A percentile compares a stretch with the other conserved stretches of the same genome.
These are phyloP conservation scores for Podosphaera aphanis DNA, from an alignment of 2,329 filamentous ascomycete genomes.

Conservation along the genomic window DNA sequence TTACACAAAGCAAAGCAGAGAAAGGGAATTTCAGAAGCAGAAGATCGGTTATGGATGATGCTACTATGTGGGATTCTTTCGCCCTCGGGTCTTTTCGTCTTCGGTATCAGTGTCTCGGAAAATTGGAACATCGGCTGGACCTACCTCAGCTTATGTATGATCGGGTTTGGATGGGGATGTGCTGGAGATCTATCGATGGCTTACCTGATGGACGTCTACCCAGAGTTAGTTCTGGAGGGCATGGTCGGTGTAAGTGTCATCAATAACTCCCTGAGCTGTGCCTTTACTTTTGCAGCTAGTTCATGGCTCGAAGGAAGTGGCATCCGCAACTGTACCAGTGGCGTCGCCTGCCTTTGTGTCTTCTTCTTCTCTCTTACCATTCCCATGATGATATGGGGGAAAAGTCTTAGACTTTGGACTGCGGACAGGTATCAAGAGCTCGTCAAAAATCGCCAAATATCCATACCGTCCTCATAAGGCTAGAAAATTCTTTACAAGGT, in stretches of 20 bases:
- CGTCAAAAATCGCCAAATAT: slow-evolving; percentile 23
- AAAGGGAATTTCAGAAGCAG: slow-evolving; percentile 18
- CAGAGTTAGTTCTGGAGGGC: slow-evolving; percentile 31
- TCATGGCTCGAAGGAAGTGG: slow-evolving; percentile 25
- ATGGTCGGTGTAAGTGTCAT: slow-evolving; percentile 34
- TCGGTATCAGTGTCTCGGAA: slow-evolving; percentile 19
- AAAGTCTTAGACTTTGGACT: slow-evolving; percentile 25
- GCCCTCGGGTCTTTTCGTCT: slow-evolving; percentile 20
- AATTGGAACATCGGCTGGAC: slow-evolving; percentile 29
- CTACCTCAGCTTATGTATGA: slow-evolving; percentile 31
- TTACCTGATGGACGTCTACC: slow-evolving; percentile 31
- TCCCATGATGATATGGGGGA: slow-evolving; percentile 31
- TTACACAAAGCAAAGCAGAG: slow-evolving; percentile 19
- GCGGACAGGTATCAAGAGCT: slow-evolving; percentile 23
- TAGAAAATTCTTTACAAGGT: neutral
- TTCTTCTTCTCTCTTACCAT: slow-evolving; percentile 25
- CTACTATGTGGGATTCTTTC: slow-evolving; percentile 15
- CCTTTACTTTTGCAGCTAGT: slow-evolving; percentile 28
- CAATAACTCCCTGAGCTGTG: slow-evolving; percentile 29
- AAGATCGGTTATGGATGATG: slow-evolving; percentile 18
- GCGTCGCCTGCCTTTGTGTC: slow-evolving; percentile 26
- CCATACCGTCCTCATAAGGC: neutral
- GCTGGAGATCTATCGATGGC: slow-evolving; percentile 31
- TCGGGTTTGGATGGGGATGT: slow-evolving; percentile 35
- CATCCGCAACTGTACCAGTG: slow-evolving; percentile 25